These are phyloP conservation scores for Sergeia podlipaevii DNA, from an alignment of 208 protist species.

Conservation along the genomic window DNA sequence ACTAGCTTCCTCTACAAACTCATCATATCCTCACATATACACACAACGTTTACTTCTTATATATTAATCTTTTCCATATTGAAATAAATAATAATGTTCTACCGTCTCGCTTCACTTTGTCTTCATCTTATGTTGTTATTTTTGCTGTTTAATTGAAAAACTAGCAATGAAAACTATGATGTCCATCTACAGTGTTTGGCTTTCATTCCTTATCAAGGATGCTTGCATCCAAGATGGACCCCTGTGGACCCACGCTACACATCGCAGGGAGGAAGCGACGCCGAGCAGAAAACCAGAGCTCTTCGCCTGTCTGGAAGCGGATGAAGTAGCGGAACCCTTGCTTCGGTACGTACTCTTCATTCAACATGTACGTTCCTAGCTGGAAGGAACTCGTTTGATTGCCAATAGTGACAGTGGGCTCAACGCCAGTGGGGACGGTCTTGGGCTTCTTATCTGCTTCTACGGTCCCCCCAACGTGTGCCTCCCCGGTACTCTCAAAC, in stretches of 20 bases:
- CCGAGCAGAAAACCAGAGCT: conserved; percentile 36
- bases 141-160: not conserved
- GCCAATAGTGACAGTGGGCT: conserved; percentile 5
- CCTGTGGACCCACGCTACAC: conserved; percentile 15
- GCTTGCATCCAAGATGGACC: conserved; percentile 14
- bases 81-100: no score
- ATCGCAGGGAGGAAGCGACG: conserved; percentile 39
- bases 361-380: conserved; percentile 26
- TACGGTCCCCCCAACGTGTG: conserved; percentile 12
- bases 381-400: conserved; percentile 37
- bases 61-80: no score
- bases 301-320: conserved; percentile 34
- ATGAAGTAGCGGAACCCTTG: conserved; percentile 30
- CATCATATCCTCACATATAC: no score
- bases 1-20: no score
- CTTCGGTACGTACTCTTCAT: conserved; percentile 34
- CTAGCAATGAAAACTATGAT: not conserved
- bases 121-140: no score
- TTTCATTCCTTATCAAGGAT: conserved; percentile 15
- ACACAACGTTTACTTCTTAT: no score
- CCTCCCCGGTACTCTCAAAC: conserved; percentile 10
- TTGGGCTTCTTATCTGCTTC: conserved; percentile 2
- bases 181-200: not conserved
- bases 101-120: not conserved
- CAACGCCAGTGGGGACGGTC: not conserved